A percentile compares a stretch with the other conserved stretches of the same genome.
Evolutionary conservation across 108 stramenopile species (phyloP).

Genomic region (Craspedostauros australis): DNA sequence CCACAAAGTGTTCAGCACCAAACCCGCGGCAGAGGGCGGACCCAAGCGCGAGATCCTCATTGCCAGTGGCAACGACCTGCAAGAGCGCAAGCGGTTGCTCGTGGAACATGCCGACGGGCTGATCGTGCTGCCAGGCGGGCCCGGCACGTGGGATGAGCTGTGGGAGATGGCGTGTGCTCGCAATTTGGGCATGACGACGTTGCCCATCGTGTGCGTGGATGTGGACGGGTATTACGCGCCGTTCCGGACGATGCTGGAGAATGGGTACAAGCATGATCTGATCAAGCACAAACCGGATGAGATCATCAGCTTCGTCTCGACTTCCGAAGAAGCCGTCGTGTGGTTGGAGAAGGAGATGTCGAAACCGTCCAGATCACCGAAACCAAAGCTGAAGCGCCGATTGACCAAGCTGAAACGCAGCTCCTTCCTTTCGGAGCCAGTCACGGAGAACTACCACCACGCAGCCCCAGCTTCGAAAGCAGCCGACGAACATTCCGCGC

Average conservation of each 20-base stretch:
- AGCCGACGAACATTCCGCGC: too few species aligned
- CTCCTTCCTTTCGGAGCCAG: too few species aligned
- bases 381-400: too few species aligned
- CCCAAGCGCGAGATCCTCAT: conserved; percentile 57
- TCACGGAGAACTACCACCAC: too few species aligned
- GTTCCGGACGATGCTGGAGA: conserved; percentile 58
- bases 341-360: conserved; percentile 38
- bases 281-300: conserved; percentile 56
- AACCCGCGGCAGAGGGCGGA: too few species aligned
- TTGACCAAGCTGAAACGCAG: too few species aligned
- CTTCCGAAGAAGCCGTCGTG: conserved; percentile 49
- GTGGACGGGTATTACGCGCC: conserved; percentile 79
- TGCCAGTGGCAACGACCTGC: conserved; percentile 68
- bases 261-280: conserved; percentile 63
- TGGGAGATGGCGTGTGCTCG: conserved; percentile 90
- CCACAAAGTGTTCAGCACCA: not conserved
- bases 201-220: conserved; percentile 86
- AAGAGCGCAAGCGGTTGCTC: conserved; percentile 78
- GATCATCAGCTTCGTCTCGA: conserved; percentile 70
- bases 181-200: conserved; percentile 53
- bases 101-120: conserved; percentile 76
- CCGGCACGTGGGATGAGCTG: conserved; percentile 89
- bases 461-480: too few species aligned
- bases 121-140: conserved; percentile 92
- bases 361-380: too few species aligned